Evolutionary conservation across 441 rosid genomes (phyloP), one percentile per base, ranked within the genome.

Genomic region (Mallotus japonicus): DNA sequence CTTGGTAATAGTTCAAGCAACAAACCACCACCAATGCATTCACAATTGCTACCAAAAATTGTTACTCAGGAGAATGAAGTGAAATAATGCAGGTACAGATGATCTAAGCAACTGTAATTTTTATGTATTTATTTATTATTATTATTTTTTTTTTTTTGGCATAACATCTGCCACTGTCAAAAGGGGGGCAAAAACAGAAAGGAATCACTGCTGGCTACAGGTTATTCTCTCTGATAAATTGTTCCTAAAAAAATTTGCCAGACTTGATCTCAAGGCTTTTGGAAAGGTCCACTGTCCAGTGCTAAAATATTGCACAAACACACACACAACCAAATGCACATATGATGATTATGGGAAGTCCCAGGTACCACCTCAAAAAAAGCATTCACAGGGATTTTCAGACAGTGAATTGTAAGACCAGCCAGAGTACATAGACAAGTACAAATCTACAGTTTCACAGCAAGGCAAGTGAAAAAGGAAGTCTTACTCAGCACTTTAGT

Each of bases 401-500:
- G 28, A 55, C 17, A 11, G 19, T n/a, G 4, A 16, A 50, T 54
- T 19, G 8, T n/a, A 42, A 14, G 19, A 67, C 65, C 47, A 44
- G 20, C 32, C n/a, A 59, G 17, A 12, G 55, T 17, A n/a, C 15
- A 28, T 20, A 37, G 4, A 13, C 28, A 53, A 19, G 47, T 3
- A 28, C 13, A 50, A 2, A 37, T 22, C 13, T 9, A 72, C 69
- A 15, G 17, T 44, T 9, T 69, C 55, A 34, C 50, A 60, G 34
- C 2, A 46, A 47, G 24, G 28, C 19, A 46, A 74, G 46, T 47
- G 5, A 37, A 28, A 28, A 28, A 77, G 50, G 69, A 80, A 63
- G 59, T 64, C 81, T 74, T 89, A 93, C 96, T 85, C 66, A 78
- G 77, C 40, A 74, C 64, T 67, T 77, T 59, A 55, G 76, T 85